Base-by-base conservation (phyloP, 1,139 yeast genomes). In the Pichia sp. region DNA sequence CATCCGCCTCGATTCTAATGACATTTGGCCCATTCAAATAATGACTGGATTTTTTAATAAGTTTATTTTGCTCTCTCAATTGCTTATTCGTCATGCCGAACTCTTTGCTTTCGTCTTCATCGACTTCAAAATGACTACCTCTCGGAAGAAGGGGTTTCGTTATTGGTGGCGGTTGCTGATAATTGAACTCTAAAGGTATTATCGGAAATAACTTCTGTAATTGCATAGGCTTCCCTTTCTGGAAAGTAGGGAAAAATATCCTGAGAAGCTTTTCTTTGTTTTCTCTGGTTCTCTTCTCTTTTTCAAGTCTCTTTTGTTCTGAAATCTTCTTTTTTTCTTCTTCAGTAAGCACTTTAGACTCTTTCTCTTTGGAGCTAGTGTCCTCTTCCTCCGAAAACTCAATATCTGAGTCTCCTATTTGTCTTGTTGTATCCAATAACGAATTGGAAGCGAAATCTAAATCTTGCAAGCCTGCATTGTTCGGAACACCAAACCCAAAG, bases 181-280 rank as follows among this genome's bases (percentile, higher is more conserved):
- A 81, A 40, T 73, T 71, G 61, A 79, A 80, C 55, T 76, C 78
- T 34, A 74, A 70, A 0, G 92, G 87, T 29, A 77, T 75, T 1
- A 90, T 83, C 4, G 86, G 81, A 64, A 86, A 87, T 50, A 87
- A 72, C 6, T 80, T 69, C 66, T 86, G 89, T 78, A 87, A 82
- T 62, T 83, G 81, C 64, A 86, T 74, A 1, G 85, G 79, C 49
- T 78, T 75, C 43, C 80, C 76, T 15, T 73, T 74, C 50, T 76
- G 74, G 67, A 85, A 89, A 2, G 80, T 75, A 0, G 96, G 96
- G 64, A 78, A 88, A 64, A 81, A 82, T 48, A 74, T 71, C 49
- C 72, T 69, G 43, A 83, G 67, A n/a, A 73, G 47, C 60, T 73
- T 75, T 29, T 75, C 67, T 46, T 65, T 69, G 47, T 63, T 68